Conservation (phyloP, 768 basidiomycete genomes). For the Lyophyllum shimeji region DNA sequence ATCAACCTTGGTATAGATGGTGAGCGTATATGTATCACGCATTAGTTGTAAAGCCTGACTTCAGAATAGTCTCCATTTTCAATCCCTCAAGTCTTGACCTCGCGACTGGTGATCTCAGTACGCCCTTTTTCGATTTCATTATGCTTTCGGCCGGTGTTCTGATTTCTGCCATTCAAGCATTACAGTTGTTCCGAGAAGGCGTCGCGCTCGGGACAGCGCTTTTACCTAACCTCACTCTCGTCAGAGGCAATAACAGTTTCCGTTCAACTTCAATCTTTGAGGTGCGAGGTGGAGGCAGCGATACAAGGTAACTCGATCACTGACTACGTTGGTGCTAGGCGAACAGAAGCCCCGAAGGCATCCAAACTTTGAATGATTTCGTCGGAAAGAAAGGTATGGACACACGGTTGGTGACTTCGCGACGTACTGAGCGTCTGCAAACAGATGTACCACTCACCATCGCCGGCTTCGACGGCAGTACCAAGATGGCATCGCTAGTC, state of each 20-base stretch:
- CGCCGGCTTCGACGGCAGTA: conserved; percentile 59
- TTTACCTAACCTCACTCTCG: conserved; percentile 58
- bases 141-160: not conserved
- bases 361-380: conserved; percentile 66
- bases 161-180: conserved; percentile 30
- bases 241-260: conserved; percentile 60
- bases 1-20: conserved; percentile 62
- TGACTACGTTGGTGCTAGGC: conserved; percentile 36
- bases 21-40: conserved; percentile 21
- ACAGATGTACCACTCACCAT: conserved; percentile 59
- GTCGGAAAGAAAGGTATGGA: conserved; percentile 53
- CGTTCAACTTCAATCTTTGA: conserved; percentile 49
- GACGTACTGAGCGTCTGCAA: not conserved
- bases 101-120: conserved; percentile 61
- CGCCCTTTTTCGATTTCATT: conserved; percentile 15
- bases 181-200: conserved; percentile 55
- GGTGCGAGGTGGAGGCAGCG: conserved; percentile 29
- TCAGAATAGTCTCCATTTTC: conserved; percentile 48
- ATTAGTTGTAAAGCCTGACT: not conserved
- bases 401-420: not conserved
- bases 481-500: conserved; percentile 53
- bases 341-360: conserved; percentile 58
- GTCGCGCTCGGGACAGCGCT: conserved; percentile 58
- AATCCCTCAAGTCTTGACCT: conserved; percentile 73
- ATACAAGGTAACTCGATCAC: not conserved